Conservation (phyloP, 352 stramenopile species). For the Phytophthora nicotianae region DNA sequence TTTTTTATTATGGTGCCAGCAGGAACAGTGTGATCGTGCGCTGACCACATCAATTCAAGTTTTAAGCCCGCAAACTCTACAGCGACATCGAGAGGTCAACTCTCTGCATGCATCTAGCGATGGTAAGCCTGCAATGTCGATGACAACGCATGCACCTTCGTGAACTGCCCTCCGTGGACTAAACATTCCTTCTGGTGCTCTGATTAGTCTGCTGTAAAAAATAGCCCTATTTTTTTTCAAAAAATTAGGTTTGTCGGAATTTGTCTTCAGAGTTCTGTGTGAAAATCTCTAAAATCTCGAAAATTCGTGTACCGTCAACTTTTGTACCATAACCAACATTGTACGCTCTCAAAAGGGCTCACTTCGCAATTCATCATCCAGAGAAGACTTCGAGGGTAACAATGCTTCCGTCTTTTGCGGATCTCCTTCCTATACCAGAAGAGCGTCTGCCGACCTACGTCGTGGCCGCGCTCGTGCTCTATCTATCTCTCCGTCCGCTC, state of each 20-base stretch:
- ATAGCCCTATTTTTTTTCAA: neutral
- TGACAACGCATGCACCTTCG: neutral
- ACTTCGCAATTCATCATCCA: slow-evolving; percentile 10
- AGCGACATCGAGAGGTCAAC: neutral
- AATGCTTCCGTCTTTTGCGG: slow-evolving; percentile 30
- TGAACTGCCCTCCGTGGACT: slow-evolving; percentile 5
- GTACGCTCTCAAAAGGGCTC: slow-evolving; percentile 2
- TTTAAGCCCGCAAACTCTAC: too few species aligned
- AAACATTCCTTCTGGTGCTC: slow-evolving; percentile 18
- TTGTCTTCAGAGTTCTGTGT: too few species aligned
- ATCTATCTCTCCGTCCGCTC: slow-evolving; percentile 65
- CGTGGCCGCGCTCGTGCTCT: slow-evolving; percentile 49
- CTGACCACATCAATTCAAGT: too few species aligned
- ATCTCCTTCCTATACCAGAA: slow-evolving; percentile 32
- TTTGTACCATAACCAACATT: slow-evolving; percentile 1
- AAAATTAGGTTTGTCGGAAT: too few species aligned
- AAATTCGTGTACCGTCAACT: slow-evolving; percentile 6
- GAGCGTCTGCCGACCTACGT: slow-evolving; percentile 40
- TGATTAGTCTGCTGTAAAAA: slow-evolving; percentile 23
- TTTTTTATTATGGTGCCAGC: too few species aligned
- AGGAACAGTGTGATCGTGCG: too few species aligned
- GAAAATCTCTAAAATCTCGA: too few species aligned
- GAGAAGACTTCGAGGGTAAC: neutral
- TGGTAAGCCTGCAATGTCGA: neutral
- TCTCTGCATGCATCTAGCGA: neutral